Evolutionary conservation across 345 rosid genomes (phyloP).

Genomic region (Gossypioides kirkii): DNA sequence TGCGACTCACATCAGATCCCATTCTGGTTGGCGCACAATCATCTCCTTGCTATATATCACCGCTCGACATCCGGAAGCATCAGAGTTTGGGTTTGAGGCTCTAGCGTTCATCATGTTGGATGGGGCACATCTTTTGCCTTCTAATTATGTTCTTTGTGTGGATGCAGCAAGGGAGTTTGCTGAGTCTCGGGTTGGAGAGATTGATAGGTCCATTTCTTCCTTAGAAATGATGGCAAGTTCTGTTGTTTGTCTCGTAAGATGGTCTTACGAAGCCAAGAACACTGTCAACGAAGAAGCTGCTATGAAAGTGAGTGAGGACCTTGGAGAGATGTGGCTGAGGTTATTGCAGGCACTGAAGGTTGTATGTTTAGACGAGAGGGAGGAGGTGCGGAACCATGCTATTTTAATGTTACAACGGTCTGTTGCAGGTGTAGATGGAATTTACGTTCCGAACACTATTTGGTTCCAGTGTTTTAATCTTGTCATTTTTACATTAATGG

Average conservation of each 20-base stretch:
- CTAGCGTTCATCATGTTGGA: conserved; percentile 60
- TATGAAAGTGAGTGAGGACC: conserved; percentile 43
- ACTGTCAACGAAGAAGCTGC: conserved; percentile 46
- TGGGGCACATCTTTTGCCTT: conserved; percentile 53
- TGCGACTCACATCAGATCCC: conserved; percentile 62
- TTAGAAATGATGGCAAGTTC: conserved; percentile 64
- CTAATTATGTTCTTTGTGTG: conserved; percentile 56
- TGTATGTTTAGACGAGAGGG: conserved; percentile 59
- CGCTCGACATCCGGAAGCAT: conserved; percentile 79
- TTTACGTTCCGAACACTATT: conserved; percentile 37
- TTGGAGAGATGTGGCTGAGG: conserved; percentile 77
- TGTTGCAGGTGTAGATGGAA: conserved; percentile 45
- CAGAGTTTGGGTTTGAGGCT: conserved; percentile 61
- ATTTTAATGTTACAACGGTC: conserved; percentile 44
- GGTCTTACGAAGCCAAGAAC: conserved; percentile 55
- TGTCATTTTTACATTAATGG: conserved; percentile 50
- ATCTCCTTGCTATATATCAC: conserved; percentile 61
- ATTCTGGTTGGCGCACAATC: conserved; percentile 61
- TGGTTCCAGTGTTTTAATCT: conserved; percentile 73
- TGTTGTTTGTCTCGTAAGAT: conserved; percentile 56
- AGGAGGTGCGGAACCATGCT: conserved; percentile 68
- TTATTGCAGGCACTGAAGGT: conserved; percentile 53
- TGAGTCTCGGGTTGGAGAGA: conserved; percentile 58
- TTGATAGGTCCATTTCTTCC: conserved; percentile 48
- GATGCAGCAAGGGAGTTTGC: conserved; percentile 88